Percentiles rank a stretch among this genome's conserved stretches.
Evolutionary conservation across 2,329 filamentous ascomycete species (phyloP).

Genomic region (Venturia aucupariae): DNA sequence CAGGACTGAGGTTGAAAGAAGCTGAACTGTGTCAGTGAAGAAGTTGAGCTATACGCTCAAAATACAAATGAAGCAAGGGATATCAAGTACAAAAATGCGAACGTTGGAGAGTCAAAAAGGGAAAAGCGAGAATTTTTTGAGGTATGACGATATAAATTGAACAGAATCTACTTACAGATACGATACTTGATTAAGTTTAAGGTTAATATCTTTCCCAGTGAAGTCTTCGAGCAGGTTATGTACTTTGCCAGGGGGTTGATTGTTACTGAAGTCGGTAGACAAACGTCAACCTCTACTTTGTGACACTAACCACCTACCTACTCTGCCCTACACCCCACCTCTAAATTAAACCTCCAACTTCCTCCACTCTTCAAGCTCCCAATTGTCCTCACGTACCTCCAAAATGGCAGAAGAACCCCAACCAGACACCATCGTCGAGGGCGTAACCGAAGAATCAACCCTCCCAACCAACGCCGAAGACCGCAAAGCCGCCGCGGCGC

Average conservation of each 20-base stretch:
- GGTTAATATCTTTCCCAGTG: not conserved
- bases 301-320: not conserved
- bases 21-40: not conserved
- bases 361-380: not conserved
- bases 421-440: conserved; percentile 49
- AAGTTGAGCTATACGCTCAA: not conserved
- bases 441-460: conserved; percentile 45
- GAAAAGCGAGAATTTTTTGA: no score
- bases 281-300: not conserved
- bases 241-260: not conserved
- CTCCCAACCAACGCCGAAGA: conserved; percentile 57
- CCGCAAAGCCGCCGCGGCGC: conserved; percentile 65
- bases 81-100: not conserved
- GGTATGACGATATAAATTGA: not conserved
- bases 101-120: not conserved
- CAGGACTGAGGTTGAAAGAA: not conserved
- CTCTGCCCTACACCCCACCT: not conserved
- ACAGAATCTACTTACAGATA: not conserved
- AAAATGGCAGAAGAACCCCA: conserved; percentile 53
- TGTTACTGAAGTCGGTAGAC: not conserved
- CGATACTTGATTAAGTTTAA: not conserved
- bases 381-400: not conserved
- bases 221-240: no score
- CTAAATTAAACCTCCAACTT: not conserved
- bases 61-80: not conserved